Base-by-base conservation (phyloP, 257 asterid species). In the Solanum verrucosum region DNA sequence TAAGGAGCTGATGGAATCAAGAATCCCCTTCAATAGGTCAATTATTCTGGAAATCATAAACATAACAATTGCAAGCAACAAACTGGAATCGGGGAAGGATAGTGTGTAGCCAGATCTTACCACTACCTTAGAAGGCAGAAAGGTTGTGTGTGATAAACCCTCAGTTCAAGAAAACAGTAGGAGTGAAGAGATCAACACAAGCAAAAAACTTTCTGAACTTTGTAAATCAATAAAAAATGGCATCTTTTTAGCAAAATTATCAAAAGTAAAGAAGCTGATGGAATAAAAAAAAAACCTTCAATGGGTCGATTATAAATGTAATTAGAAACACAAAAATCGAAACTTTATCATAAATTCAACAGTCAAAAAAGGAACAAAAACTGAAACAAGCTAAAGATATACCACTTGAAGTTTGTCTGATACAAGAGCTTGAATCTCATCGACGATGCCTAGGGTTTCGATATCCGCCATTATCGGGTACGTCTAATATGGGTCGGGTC, bases 391-490 rank as follows among this genome's bases (percentile, higher is more conserved):
- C 42, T 31, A 71, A 73, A 89, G 87, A 87, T 31, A 38, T 94
- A 97, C 99, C 98, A 95, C 99, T 96, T 96, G 99, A 89, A 97
- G 98, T 89, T 93, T 92, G 88, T 95, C 99, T 86, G 98, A 91
- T 90, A 97, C 98, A 91, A 97, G 93, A 89, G 93, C 88, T 46
- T 92, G 98, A 89, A 97, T 92, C 93, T 96, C 94, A 87, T 97
- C 99, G 63, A 93, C 91, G 44, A 96, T 89, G 59, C 95, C 96
- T 65, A 93, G 90, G 88, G 98, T 89, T 91, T 93, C 96, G 87
- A 90, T 92, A 46, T 92, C 95, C 49, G 93, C 94, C 99, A 97
- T 97, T 44, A 82, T 63, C 83, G 88, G 87, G 89, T 84, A 85
- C 0, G 89, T 56, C 81, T 40, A 40, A 68, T 67, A 21, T 46